These are phyloP conservation scores for Dipteronia dyeriana DNA, from an alignment of 345 rosid species.

Conservation along the genomic window DNA sequence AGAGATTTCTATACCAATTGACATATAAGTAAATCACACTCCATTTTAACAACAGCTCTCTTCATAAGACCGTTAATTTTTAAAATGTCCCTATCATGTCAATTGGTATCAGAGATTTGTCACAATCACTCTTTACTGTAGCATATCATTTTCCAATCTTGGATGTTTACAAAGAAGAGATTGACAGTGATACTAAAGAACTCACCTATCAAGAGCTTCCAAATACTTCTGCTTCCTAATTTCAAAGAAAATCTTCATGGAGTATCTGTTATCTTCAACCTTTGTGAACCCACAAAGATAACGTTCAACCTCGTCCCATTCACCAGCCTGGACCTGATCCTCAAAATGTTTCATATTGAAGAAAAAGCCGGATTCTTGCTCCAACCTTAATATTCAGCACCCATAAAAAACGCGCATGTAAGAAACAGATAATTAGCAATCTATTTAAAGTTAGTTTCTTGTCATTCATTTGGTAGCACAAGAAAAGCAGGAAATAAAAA, in stretches of 20 bases:
- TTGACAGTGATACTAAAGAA: neutral
- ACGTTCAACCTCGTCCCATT: slow-evolving; percentile 86
- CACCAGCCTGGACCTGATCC: slow-evolving; percentile 75
- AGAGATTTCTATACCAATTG: neutral
- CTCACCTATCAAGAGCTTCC: slow-evolving; percentile 79
- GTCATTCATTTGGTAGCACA: neutral
- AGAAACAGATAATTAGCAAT: slow-evolving; percentile 13
- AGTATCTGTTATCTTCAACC: slow-evolving; percentile 89
- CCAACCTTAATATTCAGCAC: slow-evolving; percentile 45
- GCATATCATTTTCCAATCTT: slow-evolving; percentile 3
- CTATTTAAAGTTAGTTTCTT: neutral
- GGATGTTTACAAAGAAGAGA: neutral
- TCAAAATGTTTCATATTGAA: slow-evolving; percentile 80
- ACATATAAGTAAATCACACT: neutral
- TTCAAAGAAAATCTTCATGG: slow-evolving; percentile 87
- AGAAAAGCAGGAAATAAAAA: neutral
- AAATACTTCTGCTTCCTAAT: slow-evolving; percentile 90
- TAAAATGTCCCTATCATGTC: slow-evolving; percentile 2
- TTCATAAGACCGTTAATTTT: neutral
- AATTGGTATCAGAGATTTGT: neutral
- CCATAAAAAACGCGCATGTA: neutral
- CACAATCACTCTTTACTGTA: neutral
- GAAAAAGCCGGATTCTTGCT: slow-evolving; percentile 84
- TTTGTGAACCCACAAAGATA: slow-evolving; percentile 83
- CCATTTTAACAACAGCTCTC: slow-evolving; percentile 5